Evolutionary conservation across 169 alveolate genomes (phyloP), one percentile per base, ranked within the genome.

Genomic region (Hepatocystis sp.): DNA sequence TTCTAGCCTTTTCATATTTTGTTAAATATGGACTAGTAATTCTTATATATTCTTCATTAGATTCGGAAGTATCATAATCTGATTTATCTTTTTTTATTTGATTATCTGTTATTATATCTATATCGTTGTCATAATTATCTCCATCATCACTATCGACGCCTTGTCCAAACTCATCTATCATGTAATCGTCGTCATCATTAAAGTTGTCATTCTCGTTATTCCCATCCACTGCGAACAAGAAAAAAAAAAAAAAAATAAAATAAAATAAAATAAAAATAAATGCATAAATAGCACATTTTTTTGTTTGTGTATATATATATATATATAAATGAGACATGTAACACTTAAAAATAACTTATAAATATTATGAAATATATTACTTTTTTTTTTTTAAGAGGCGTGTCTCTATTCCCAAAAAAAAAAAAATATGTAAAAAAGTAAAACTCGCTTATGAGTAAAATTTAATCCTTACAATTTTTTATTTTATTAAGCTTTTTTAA

Each of bases 1-100:
- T 94, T 88, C 99, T 96, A 13, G 99, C 99, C 93, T 97, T 97
- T 94, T 98, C 99, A 91, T 97, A 99, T 93, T 98, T 98, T 23
- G 99, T 98, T 94, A 98, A 90, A 91, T 94, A 97, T 10, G 98
- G 98, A 7, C 99, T 95, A 5, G 99, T 97, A 32, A 93, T 95
- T 66, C 91, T 44, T 21, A 84, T 60, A 56, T 91, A 92, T 47
- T 67, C 90, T 21, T 92, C 95, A 42, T 92, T 92, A 21, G 51
- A 84, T 27, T 92, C 95, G 7, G 86, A 93, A 58, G 65, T 85
- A 4, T 92, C 95, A 55, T 92, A 92, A 63, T 92, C 95, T 55
- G 85, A 91, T 36, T 90, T 92, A 11, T 91, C 89, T 44, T 81
- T 95, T 13, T 67, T 67, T 0, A 66, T 60, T 65, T 92, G 94